Percentiles rank a stretch among this genome's conserved stretches.
Evolutionary conservation across 495 filamentous ascomycete species (phyloP).

Genomic region (Terfezia claveryi): DNA sequence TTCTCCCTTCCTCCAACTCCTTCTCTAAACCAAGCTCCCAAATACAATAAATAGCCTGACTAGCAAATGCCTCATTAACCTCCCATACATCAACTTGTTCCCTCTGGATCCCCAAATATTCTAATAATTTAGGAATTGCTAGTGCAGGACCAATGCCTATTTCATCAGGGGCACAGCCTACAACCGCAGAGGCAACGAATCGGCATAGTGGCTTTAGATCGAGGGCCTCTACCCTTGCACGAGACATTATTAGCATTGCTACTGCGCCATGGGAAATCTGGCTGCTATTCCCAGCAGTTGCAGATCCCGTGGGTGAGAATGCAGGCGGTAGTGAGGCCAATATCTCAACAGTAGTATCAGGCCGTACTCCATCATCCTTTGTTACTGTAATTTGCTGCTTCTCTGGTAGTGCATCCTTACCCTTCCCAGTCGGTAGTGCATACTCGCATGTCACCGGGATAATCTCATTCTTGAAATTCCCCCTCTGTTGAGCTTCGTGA

Average conservation of each 20-base stretch:
- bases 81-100: constrained; percentile 76
- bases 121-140: constrained; percentile 60
- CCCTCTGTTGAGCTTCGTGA: constrained; percentile 39
- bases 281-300: constrained; percentile 69
- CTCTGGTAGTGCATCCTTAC: constrained; percentile 14
- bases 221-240: constrained; percentile 57
- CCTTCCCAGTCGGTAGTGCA: constrained; percentile 8
- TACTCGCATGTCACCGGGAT: constrained; percentile 42
- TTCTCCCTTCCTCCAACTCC: constrained; percentile 28
- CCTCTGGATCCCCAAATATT: constrained; percentile 36
- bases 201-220: constrained; percentile 57
- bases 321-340: constrained; percentile 66
- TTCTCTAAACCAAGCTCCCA: constrained; percentile 40
- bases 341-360: constrained; percentile 39
- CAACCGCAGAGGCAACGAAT: constrained; percentile 51
- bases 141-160: constrained; percentile 81
- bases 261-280: constrained; percentile 80
- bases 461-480: constrained; percentile 57
- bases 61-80: constrained; percentile 90
- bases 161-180: constrained; percentile 66
- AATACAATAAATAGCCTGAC: constrained; percentile 63
- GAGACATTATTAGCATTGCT: constrained; percentile 57
- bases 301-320: constrained; percentile 46
- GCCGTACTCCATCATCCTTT: constrained; percentile 64
- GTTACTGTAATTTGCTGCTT: constrained; percentile 32